Evolutionary conservation across 2,329 filamentous ascomycete species (phyloP).

Genomic region (Stemphylium vesicarium): DNA sequence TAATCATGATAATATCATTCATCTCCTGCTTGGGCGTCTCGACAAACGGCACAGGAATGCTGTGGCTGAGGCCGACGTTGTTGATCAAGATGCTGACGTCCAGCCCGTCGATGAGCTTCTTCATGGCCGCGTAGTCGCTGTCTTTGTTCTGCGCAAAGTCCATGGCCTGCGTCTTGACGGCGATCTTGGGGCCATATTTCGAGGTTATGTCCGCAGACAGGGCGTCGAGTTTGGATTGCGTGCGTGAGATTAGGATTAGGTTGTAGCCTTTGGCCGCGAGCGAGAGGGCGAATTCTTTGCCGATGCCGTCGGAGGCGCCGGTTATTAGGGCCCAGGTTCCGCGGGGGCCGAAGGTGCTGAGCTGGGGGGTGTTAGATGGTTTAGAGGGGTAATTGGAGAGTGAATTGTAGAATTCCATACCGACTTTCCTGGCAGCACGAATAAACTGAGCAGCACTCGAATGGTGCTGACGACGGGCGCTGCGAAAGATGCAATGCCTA

Average conservation of each 20-base stretch:
- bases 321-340: constrained; percentile 95
- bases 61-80: constrained; percentile 95
- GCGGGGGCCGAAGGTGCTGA: constrained; percentile 87
- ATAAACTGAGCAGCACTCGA: constrained; percentile 56
- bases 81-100: constrained; percentile 91
- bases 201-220: constrained; percentile 77
- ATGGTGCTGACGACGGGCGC: constrained; percentile 54
- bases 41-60: constrained; percentile 87
- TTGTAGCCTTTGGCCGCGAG: constrained; percentile 93
- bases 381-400: background rate
- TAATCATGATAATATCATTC: constrained; percentile 90
- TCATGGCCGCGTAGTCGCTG: constrained; percentile 77
- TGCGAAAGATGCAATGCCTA: constrained; percentile 39
- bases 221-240: constrained; percentile 84
- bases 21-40: constrained; percentile 81
- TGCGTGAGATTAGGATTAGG: constrained; percentile 91
- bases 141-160: constrained; percentile 85
- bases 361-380: constrained; percentile 52
- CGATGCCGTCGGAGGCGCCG: constrained; percentile 93
- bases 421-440: constrained; percentile 56
- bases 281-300: constrained; percentile 93
- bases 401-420: constrained; percentile 39
- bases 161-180: constrained; percentile 85
- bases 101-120: constrained; percentile 70
- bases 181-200: constrained; percentile 67